A percentile compares a stretch with the other conserved stretches of the same genome.
Conservation (phyloP, 148 eudicot genomes). For the Vaccinium vitisidaea region DNA sequence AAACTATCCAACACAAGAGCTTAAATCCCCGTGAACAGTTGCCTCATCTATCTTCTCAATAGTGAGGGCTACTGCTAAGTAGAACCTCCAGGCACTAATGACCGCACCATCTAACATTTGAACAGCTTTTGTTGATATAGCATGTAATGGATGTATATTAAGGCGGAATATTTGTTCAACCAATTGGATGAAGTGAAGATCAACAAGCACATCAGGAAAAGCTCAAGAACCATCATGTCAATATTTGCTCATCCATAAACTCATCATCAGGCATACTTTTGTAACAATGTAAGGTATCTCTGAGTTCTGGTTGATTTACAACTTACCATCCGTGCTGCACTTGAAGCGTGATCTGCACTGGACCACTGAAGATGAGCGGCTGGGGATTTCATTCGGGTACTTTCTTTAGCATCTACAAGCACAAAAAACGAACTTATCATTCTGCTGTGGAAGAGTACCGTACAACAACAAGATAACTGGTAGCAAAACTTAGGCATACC, state of each 20-base stretch:
- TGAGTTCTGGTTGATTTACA: slow-evolving; percentile 17
- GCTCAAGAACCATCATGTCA: slow-evolving; percentile 9
- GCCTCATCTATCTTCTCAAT: background rate
- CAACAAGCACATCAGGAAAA: slow-evolving; percentile 12
- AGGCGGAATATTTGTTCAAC: background rate
- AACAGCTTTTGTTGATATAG: background rate
- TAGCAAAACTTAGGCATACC: slow-evolving; percentile 40
- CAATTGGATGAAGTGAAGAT: background rate
- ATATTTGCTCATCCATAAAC: background rate
- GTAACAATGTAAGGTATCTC: slow-evolving; percentile 10
- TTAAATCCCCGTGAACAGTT: background rate
- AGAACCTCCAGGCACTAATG: background rate
- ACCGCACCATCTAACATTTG: background rate
- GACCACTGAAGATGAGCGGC: slow-evolving; percentile 42
- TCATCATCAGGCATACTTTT: background rate
- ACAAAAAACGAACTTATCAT: slow-evolving; percentile 13
- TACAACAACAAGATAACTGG: slow-evolving; percentile 12
- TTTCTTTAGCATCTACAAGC: slow-evolving; percentile 50
- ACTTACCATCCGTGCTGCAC: slow-evolving; percentile 52
- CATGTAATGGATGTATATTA: background rate
- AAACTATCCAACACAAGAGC: background rate
- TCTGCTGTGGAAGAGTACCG: slow-evolving; percentile 4
- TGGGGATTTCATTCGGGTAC: slow-evolving; percentile 36
- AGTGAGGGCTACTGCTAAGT: background rate
- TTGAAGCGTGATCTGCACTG: slow-evolving; percentile 38